Evolutionary conservation across 2,329 filamentous ascomycete species (phyloP).

Genomic region (Penicillium sp.): DNA sequence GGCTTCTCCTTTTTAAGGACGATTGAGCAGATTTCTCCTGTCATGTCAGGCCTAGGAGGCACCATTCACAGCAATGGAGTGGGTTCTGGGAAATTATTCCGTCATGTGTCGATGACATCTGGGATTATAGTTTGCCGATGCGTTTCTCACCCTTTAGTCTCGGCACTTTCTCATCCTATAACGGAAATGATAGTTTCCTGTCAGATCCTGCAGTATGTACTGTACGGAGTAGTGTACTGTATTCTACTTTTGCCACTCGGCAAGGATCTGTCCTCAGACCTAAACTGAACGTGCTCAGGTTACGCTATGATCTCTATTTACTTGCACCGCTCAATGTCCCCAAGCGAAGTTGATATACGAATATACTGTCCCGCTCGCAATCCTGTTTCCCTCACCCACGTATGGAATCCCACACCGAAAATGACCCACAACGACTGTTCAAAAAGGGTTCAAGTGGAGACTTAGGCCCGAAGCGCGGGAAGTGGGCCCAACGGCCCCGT

Average conservation of each 20-base stretch:
- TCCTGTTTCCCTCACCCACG: background rate
- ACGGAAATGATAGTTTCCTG: background rate
- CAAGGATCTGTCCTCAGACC: background rate
- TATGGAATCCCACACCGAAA: background rate
- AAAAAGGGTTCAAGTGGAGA: background rate
- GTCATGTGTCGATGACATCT: background rate
- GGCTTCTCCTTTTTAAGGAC: background rate
- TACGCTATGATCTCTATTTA: background rate
- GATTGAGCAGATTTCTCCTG: background rate
- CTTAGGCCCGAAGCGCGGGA: background rate
- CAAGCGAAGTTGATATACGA: background rate
- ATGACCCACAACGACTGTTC: background rate
- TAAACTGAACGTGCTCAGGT: background rate
- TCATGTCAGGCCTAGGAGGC: background rate
- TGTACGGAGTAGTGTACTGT: too few relatives aligned
- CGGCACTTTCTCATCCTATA: background rate
- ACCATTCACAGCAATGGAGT: background rate
- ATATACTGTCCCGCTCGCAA: too few relatives aligned
- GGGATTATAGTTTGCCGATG: background rate
- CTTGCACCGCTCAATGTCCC: background rate
- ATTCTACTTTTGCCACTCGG: background rate
- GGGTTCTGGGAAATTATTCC: background rate
- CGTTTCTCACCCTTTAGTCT: background rate
- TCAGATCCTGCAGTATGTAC: background rate
- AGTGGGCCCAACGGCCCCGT: constrained; percentile 7